Percentiles rank a stretch among this genome's conserved stretches.
Conservation (phyloP, 345 rosid genomes). For the Salix arbutifolia region DNA sequence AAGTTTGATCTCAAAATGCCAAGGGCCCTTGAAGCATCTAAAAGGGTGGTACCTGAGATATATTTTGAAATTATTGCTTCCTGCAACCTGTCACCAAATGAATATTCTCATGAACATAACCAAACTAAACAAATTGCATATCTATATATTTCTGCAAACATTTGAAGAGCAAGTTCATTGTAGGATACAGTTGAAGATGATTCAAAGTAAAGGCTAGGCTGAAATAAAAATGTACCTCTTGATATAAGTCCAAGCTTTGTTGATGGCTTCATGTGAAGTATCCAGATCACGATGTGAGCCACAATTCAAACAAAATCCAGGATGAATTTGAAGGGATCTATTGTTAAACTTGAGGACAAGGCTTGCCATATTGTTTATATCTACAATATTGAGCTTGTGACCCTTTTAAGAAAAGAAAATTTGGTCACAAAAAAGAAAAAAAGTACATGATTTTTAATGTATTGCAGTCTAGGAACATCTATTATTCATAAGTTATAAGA, state of each 20-base stretch:
- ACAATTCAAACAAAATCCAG: conserved; percentile 62
- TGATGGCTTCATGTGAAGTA: conserved; percentile 36
- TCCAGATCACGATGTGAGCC: conserved; percentile 43
- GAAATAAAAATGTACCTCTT: conserved; percentile 36
- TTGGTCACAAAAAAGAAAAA: neutral
- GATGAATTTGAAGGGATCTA: conserved; percentile 24
- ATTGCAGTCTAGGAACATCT: neutral
- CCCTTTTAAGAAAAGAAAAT: conserved; percentile 26
- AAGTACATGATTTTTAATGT: neutral
- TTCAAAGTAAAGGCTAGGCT: neutral
- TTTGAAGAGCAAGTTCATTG: neutral
- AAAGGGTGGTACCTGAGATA: conserved; percentile 30
- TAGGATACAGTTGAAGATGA: neutral
- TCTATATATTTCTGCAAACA: neutral
- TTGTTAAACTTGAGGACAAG: conserved; percentile 25
- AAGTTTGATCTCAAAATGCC: conserved; percentile 44
- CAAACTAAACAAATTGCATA: neutral
- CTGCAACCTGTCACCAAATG: conserved; percentile 44
- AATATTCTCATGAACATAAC: neutral
- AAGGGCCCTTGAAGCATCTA: conserved; percentile 53
- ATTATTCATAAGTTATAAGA: neutral
- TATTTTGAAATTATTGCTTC: conserved; percentile 37
- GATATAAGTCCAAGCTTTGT: conserved; percentile 49
- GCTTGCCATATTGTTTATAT: conserved; percentile 28
- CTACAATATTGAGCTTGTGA: conserved; percentile 22